Evolutionary conservation across 2,329 filamentous ascomycete species (phyloP).

Genomic region (Colletotrichum viniferum): DNA sequence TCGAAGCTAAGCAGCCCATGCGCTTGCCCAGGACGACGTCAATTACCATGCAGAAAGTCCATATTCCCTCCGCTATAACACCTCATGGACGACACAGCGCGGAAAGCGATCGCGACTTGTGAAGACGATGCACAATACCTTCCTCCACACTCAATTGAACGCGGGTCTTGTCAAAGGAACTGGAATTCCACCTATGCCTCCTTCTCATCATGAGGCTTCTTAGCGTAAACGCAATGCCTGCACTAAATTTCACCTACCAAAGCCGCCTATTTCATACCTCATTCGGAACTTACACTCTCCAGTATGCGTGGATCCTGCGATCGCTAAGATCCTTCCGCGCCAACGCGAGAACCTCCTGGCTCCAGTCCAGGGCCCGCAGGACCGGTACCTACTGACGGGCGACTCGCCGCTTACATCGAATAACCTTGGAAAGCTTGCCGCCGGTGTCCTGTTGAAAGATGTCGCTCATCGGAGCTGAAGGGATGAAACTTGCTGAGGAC

Average conservation of each 20-base stretch:
- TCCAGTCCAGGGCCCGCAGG: neutral
- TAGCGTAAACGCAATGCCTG: neutral
- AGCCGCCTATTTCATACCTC: neutral
- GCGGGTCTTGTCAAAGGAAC: neutral
- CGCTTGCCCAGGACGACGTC: neutral
- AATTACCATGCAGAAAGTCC: neutral
- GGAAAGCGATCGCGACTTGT: neutral
- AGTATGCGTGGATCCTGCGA: neutral
- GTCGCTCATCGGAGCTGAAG: neutral
- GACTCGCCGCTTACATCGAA: too few relatives aligned
- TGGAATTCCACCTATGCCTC: neutral
- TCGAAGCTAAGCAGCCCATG: neutral
- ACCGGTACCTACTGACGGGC: too few relatives aligned
- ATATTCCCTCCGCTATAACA: neutral
- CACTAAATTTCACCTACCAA: neutral
- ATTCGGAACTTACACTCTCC: neutral
- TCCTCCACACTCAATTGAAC: neutral
- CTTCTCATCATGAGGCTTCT: neutral
- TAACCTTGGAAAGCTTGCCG: too few relatives aligned
- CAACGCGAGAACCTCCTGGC: neutral
- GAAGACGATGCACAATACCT: neutral
- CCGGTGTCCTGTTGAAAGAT: neutral
- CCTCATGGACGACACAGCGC: neutral
- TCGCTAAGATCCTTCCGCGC: neutral
- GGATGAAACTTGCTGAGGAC: too few relatives aligned